phyloP scores from a whole-genome alignment of 371 early-diverging fungal species.

The Encephalitozoon hellem region DNA sequence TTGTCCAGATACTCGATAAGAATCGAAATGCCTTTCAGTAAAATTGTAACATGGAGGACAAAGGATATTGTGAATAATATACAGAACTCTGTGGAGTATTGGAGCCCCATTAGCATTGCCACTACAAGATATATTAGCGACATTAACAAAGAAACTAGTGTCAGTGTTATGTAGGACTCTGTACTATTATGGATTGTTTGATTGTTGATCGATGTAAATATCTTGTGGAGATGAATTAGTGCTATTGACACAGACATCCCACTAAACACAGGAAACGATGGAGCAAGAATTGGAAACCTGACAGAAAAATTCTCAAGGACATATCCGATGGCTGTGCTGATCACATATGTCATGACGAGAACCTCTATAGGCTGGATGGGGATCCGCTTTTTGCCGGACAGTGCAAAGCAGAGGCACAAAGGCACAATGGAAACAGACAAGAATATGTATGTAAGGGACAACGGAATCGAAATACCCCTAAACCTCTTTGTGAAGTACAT shows the following conservation, averaged over 20 bases:
- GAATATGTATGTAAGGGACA: background rate
- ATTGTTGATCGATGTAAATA: slow-evolving; percentile 32
- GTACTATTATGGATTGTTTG: background rate
- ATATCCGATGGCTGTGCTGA: slow-evolving; percentile 33
- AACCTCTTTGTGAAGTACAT: slow-evolving; percentile 39
- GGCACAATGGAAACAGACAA: slow-evolving; percentile 1
- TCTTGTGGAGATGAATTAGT: slow-evolving; percentile 45
- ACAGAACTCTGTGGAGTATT: slow-evolving; percentile 14
- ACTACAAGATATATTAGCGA: slow-evolving; percentile 20
- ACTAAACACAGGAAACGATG: slow-evolving; percentile 44
- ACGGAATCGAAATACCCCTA: background rate
- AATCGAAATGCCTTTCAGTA: slow-evolving; percentile 27
- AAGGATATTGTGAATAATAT: slow-evolving; percentile 34
- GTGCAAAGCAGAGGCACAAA: slow-evolving; percentile 27
- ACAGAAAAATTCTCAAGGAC: slow-evolving; percentile 33
- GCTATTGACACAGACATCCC: slow-evolving; percentile 45
- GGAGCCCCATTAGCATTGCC: background rate
- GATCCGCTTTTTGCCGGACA: slow-evolving; percentile 23
- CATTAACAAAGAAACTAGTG: slow-evolving; percentile 26
- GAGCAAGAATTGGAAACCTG: slow-evolving; percentile 31
- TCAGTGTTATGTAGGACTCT: slow-evolving; percentile 12
- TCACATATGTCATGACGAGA: slow-evolving; percentile 26
- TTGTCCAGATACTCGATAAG: background rate
- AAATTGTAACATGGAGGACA: slow-evolving; percentile 25
- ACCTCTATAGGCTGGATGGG: slow-evolving; percentile 42